Conservation (phyloP, 2,329 filamentous ascomycete species). For the Exophiala alcalophila region DNA sequence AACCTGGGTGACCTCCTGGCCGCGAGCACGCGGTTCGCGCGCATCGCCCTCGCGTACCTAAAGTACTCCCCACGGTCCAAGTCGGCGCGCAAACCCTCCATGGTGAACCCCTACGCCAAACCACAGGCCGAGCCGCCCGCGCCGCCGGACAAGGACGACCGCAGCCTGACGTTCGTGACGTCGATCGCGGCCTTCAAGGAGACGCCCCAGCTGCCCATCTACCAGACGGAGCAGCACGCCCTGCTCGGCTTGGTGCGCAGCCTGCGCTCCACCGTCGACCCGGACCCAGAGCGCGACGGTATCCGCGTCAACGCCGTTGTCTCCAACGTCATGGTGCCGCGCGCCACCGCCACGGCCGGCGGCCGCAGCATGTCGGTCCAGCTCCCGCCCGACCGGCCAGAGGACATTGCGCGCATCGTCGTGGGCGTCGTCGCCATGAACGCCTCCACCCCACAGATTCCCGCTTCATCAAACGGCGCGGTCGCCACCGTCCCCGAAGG, state of each 20-base stretch:
- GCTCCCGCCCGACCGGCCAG: constrained; percentile 41
- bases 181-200: constrained; percentile 51
- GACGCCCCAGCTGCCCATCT: constrained; percentile 47
- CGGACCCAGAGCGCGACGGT: constrained; percentile 27
- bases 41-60: constrained; percentile 52
- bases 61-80: constrained; percentile 35
- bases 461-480: no score
- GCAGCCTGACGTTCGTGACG: constrained; percentile 45
- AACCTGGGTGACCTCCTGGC: constrained; percentile 45
- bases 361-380: constrained; percentile 38
- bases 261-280: constrained; percentile 35
- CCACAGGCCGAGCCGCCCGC: constrained; percentile 7
- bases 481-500: no score
- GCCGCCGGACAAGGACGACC: constrained; percentile 34
- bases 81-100: constrained; percentile 8
- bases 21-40: constrained; percentile 47
- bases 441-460: constrained; percentile 9
- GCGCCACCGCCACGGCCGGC: constrained; percentile 37
- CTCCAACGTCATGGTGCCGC: constrained; percentile 46
- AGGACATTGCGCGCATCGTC: constrained; percentile 38
- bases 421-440: constrained; percentile 22
- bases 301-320: constrained; percentile 47
- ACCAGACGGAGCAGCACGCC: constrained; percentile 51
- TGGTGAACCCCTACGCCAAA: constrained; percentile 21
- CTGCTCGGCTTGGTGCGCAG: constrained; percentile 51